Evolutionary conservation across 2,329 filamentous ascomycete genomes (phyloP).

Genomic region (Westerdykella sp.): DNA sequence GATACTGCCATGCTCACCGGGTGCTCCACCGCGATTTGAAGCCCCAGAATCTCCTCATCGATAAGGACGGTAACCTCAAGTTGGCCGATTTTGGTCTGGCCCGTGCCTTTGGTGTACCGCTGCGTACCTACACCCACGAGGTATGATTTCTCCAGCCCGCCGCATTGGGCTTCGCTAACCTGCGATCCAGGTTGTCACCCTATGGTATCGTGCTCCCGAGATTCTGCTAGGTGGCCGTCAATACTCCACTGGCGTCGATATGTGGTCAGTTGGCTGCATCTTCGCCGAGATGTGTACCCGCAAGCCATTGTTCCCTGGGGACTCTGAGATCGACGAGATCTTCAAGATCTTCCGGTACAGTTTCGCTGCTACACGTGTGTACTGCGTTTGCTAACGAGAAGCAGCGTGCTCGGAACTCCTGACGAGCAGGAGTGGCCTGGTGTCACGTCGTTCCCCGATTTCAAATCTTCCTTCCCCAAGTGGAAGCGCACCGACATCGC

Average conservation of each 20-base stretch:
- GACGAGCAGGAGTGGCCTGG: slow-evolving; percentile 79
- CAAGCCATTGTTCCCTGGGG: slow-evolving; percentile 86
- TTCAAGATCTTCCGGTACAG: slow-evolving; percentile 86
- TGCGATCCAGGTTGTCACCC: slow-evolving; percentile 63
- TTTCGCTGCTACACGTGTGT: neutral
- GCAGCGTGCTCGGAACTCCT: slow-evolving; percentile 67
- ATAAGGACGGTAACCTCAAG: slow-evolving; percentile 82
- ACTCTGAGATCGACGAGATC: slow-evolving; percentile 90
- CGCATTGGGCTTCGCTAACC: slow-evolving; percentile 8
- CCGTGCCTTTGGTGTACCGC: slow-evolving; percentile 81
- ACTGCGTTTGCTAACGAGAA: slow-evolving; percentile 5
- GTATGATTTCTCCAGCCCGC: slow-evolving; percentile 31
- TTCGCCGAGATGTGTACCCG: slow-evolving; percentile 95
- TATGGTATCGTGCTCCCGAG: slow-evolving; percentile 89
- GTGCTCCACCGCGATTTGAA: slow-evolving; percentile 85
- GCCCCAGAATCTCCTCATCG: slow-evolving; percentile 83
- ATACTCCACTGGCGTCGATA: slow-evolving; percentile 90
- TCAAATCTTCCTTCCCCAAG: slow-evolving; percentile 87
- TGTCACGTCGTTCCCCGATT: slow-evolving; percentile 90
- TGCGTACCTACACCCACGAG: slow-evolving; percentile 90
- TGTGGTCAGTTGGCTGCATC: slow-evolving; percentile 93
- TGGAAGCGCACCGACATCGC: slow-evolving; percentile 67
- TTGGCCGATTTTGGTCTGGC: slow-evolving; percentile 86
- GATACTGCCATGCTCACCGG: slow-evolving; percentile 84
- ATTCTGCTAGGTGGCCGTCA: slow-evolving; percentile 85